A percentile compares a stretch with the other conserved stretches of the same genome.
These are phyloP conservation scores for Arctium lappa DNA, from an alignment of 129 eudicot genomes.

Conservation along the genomic window DNA sequence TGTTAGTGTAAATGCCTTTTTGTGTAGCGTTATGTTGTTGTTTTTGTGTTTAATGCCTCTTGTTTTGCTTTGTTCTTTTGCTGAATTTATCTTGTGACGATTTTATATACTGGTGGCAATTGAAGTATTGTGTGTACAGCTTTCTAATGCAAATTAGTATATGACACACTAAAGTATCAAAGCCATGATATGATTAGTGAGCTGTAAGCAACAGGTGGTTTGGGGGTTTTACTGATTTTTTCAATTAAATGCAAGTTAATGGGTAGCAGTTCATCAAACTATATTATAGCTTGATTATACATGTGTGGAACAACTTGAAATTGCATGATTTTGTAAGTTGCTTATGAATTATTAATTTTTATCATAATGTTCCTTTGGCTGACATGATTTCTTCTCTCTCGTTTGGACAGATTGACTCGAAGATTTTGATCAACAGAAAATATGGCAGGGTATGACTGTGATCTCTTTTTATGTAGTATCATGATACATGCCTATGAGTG, in stretches of 20 bases:
- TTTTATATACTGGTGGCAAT: not conserved
- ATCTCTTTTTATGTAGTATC: not conserved
- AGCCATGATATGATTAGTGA: not conserved
- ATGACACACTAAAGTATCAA: not conserved
- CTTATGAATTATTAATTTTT: not conserved
- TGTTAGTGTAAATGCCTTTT: not conserved
- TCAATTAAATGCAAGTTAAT: not conserved
- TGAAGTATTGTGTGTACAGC: not conserved
- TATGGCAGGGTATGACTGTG: conserved; percentile 34
- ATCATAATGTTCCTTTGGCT: not conserved
- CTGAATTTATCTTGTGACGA: not conserved
- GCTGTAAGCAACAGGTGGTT: not conserved
- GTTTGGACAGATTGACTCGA: conserved; percentile 2
- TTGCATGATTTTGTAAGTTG: not conserved
- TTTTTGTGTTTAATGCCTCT: not conserved
- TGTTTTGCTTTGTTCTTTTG: not conserved
- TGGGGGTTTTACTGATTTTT: not conserved
- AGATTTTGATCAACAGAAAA: conserved; percentile 19
- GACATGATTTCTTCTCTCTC: not conserved
- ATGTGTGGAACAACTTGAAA: not conserved
- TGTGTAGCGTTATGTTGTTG: not conserved
- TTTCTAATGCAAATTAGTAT: not conserved
- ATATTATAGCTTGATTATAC: not conserved
- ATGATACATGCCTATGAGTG: not conserved
- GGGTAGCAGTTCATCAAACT: not conserved